Percentiles rank a stretch among this genome's conserved stretches.
Evolutionary conservation across 495 filamentous ascomycete species (phyloP).

Genomic region (Aspergillus incahuasiensis): DNA sequence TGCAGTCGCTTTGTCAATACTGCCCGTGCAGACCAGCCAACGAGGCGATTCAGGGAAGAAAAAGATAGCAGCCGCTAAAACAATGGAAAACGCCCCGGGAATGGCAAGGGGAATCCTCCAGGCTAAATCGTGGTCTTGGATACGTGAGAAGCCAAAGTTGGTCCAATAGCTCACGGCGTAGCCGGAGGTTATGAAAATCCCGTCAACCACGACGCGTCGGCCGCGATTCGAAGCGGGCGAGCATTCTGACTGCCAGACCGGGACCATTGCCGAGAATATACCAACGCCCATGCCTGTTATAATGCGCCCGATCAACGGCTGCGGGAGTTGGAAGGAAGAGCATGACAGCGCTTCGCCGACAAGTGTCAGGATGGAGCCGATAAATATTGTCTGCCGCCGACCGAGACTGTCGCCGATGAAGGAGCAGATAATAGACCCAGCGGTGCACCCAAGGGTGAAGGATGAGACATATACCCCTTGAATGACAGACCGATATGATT

Average conservation of each 20-base stretch:
- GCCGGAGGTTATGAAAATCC: conserved; percentile 51
- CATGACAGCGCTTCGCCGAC: conserved; percentile 4
- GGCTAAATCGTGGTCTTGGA: conserved; percentile 33
- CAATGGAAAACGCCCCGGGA: conserved; percentile 43
- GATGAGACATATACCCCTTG: conserved; percentile 28
- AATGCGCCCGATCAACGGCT: conserved; percentile 39
- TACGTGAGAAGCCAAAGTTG: conserved; percentile 42
- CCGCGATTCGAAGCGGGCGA: conserved; percentile 29
- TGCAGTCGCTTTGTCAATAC: conserved; percentile 44
- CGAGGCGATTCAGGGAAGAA: conserved; percentile 58
- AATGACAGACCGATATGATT: conserved; percentile 29
- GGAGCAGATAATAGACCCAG: conserved; percentile 29
- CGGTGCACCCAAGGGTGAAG: conserved; percentile 31
- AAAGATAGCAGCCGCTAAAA: conserved; percentile 54
- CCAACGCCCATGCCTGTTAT: conserved; percentile 38
- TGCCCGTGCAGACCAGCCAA: conserved; percentile 50
- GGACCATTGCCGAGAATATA: conserved; percentile 33
- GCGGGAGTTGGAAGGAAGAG: conserved; percentile 24
- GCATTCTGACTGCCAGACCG: conserved; percentile 49
- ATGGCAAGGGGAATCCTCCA: conserved; percentile 42
- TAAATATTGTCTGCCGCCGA: conserved; percentile 27
- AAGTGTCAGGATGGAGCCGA: conserved; percentile 8
- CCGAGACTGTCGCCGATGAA: conserved; percentile 27
- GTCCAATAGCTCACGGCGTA: conserved; percentile 42
- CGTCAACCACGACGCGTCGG: conserved; percentile 35